These are phyloP conservation scores for Emergomyces orientalis DNA, from an alignment of 2,329 filamentous ascomycete species.

Conservation along the genomic window DNA sequence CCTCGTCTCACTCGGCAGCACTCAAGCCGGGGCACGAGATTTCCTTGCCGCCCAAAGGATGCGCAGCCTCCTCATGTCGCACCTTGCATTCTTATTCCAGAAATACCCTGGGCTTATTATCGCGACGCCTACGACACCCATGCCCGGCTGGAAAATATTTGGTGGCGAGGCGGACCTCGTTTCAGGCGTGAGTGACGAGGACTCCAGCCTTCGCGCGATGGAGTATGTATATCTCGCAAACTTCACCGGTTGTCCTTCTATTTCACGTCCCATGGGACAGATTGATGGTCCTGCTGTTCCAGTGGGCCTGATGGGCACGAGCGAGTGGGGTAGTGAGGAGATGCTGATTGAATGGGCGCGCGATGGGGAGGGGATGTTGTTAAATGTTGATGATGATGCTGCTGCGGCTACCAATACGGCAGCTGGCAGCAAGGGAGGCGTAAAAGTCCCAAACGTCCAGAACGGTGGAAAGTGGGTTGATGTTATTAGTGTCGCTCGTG, in stretches of 20 bases:
- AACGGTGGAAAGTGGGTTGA: conserved; percentile 30
- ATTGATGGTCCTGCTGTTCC: conserved; percentile 39
- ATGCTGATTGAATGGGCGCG: conserved; percentile 44
- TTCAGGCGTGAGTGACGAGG: conserved; percentile 62
- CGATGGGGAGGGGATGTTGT: conserved; percentile 41
- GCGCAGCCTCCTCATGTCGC: conserved; percentile 66
- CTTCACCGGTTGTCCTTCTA: conserved; percentile 65
- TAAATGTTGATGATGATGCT: conserved; percentile 27
- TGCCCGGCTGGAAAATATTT: conserved; percentile 62
- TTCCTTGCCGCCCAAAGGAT: conserved; percentile 64
- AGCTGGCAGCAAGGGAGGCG: conserved; percentile 16
- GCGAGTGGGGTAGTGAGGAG: conserved; percentile 48
- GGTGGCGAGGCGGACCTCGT: conserved; percentile 52
- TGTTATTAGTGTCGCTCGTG: conserved; percentile 24
- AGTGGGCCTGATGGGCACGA: conserved; percentile 46
- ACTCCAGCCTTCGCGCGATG: conserved; percentile 67
- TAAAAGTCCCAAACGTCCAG: conserved; percentile 23
- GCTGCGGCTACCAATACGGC: background rate
- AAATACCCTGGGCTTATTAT: conserved; percentile 67
- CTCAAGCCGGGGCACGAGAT: conserved; percentile 58
- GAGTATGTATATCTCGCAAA: conserved; percentile 81
- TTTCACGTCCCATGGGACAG: conserved; percentile 69
- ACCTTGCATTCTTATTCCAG: conserved; percentile 62
- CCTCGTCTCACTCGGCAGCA: conserved; percentile 52
- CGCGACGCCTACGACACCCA: conserved; percentile 66